phyloP scores from a whole-genome alignment of 129 eudicot genomes.

The Chrysanthemum seticuspe region DNA sequence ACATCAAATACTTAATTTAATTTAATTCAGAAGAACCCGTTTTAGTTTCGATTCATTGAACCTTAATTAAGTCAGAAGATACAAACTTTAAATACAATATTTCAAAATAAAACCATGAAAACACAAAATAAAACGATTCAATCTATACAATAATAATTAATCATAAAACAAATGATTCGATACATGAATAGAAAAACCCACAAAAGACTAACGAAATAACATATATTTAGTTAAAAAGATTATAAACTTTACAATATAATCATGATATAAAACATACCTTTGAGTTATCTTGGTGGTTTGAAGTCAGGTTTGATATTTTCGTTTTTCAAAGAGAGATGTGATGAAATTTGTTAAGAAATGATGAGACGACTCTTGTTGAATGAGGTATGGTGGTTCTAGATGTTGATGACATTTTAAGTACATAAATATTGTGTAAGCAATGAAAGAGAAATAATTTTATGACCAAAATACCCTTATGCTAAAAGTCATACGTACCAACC shows the following conservation, averaged over 20 bases:
- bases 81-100: conserved; percentile 8
- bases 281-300: neutral
- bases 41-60: neutral
- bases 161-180: neutral
- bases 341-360: neutral
- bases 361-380: neutral
- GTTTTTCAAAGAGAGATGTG: neutral
- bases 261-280: neutral
- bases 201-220: neutral
- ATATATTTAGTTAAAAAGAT: neutral
- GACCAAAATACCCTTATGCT: conserved; percentile 7
- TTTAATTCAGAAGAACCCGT: neutral
- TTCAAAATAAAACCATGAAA: neutral
- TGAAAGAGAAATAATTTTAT: neutral
- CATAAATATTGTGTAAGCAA: neutral
- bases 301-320: neutral
- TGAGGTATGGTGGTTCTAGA: neutral
- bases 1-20: neutral
- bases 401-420: neutral
- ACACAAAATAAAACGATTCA: neutral
- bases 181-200: neutral
- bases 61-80: neutral
- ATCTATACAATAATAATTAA: neutral
- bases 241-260: neutral
- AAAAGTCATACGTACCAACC: neutral